Conservation (phyloP, 2,329 filamentous ascomycete genomes). For the Nigrospora osmanthi region DNA sequence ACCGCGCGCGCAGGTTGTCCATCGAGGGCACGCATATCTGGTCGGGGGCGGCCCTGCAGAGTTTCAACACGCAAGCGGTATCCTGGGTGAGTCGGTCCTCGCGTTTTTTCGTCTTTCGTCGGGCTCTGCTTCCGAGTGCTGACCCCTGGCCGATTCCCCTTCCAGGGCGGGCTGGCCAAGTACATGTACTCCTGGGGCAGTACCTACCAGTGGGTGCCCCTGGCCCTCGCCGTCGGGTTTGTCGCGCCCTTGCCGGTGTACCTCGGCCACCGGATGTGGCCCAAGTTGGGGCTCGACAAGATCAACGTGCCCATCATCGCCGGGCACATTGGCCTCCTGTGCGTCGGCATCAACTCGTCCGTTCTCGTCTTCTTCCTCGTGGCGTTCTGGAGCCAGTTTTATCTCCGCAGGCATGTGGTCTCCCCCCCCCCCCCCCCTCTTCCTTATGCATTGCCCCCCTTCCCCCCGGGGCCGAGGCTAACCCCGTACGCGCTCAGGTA, state of each 20-base stretch:
- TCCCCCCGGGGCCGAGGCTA: neutral
- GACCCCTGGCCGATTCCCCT: constrained; percentile 13
- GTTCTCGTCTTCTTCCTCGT: constrained; percentile 17
- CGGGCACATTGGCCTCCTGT: constrained; percentile 18
- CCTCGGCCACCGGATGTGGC: constrained; percentile 18
- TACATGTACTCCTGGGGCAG: constrained; percentile 25
- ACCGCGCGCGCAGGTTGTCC: constrained; percentile 5
- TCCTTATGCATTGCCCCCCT: neutral
- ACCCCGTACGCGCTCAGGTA: neutral
- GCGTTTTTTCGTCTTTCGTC: neutral
- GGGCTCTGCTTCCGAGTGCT: neutral
- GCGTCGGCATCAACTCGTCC: constrained; percentile 27
- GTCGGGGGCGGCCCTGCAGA: constrained; percentile 28
- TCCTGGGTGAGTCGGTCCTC: neutral
- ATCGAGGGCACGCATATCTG: constrained; percentile 30
- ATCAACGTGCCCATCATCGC: constrained; percentile 28
- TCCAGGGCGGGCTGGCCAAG: constrained; percentile 15
- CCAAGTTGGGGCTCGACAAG: constrained; percentile 13
- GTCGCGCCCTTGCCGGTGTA: constrained; percentile 26
- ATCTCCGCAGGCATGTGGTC: constrained; percentile 20
- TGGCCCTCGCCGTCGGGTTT: constrained; percentile 27
- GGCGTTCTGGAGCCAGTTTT: constrained; percentile 22
- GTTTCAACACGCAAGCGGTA: constrained; percentile 23
- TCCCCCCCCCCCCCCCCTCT: neutral
- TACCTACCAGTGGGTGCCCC: constrained; percentile 24